Evolutionary conservation across 345 rosid genomes (phyloP).

Genomic region (Nasturtium officinale): DNA sequence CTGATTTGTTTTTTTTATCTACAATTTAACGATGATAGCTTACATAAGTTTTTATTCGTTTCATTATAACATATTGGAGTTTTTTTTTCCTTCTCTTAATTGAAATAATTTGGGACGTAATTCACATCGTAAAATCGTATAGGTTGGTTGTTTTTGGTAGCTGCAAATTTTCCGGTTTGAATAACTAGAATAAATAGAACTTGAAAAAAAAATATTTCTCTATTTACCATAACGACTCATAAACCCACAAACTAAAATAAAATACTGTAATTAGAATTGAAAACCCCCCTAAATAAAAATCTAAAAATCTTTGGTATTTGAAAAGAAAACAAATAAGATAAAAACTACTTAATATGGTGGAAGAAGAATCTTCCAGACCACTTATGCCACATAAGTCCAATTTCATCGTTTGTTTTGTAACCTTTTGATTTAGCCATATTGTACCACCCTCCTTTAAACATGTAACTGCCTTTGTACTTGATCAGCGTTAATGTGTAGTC

Average conservation of each 20-base stretch:
- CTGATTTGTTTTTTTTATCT: too few relatives aligned
- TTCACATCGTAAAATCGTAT: too few relatives aligned
- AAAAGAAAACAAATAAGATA: not conserved
- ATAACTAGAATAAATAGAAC: not conserved
- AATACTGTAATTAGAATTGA: not conserved
- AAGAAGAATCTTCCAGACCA: not conserved
- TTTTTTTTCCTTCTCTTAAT: not conserved
- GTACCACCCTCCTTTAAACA: not conserved
- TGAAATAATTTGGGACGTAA: too few relatives aligned
- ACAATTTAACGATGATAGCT: too few relatives aligned
- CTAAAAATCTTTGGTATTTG: not conserved
- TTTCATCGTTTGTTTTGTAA: not conserved
- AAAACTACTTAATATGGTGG: not conserved
- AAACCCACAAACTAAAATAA: too few relatives aligned
- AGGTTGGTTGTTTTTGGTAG: not conserved
- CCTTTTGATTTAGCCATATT: not conserved
- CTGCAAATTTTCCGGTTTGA: not conserved
- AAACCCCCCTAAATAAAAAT: not conserved
- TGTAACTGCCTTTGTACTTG: not conserved
- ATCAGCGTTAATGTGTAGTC: not conserved
- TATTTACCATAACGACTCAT: not conserved
- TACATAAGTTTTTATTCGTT: too few relatives aligned
- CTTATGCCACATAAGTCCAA: conserved; percentile 11
- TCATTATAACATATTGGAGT: too few relatives aligned
- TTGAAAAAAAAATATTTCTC: too few relatives aligned